Evolutionary conservation across 2,329 filamentous ascomycete species (phyloP).

Genomic region (Aspergillus ruber): DNA sequence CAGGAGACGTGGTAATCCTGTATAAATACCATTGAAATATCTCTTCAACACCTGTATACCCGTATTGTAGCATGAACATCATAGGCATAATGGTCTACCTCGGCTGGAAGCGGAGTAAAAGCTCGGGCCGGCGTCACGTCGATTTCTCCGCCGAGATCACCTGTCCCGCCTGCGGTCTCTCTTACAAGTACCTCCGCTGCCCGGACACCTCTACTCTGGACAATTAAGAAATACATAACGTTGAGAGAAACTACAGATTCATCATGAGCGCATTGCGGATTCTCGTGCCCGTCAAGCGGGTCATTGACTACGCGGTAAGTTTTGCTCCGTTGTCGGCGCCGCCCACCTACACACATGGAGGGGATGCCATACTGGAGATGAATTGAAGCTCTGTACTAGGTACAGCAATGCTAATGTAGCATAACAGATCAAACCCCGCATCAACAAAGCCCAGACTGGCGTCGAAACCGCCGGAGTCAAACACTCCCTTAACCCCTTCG

Average conservation of each 20-base stretch:
- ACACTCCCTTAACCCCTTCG: constrained; percentile 98
- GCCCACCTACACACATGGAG: neutral
- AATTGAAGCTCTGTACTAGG: too few species aligned
- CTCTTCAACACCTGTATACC: neutral
- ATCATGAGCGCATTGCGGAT: constrained; percentile 57
- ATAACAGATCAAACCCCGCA: constrained; percentile 66
- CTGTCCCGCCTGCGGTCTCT: constrained; percentile 13
- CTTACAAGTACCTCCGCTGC: neutral
- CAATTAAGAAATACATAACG: neutral
- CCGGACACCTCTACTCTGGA: neutral
- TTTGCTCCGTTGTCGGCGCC: constrained; percentile 14
- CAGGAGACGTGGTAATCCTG: constrained; percentile 61
- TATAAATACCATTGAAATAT: neutral
- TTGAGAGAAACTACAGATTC: constrained; percentile 1
- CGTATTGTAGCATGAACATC: neutral
- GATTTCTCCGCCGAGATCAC: constrained; percentile 21
- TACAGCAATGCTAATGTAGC: too few species aligned
- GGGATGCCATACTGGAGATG: neutral
- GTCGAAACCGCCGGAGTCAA: constrained; percentile 91
- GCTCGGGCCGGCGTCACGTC: constrained; percentile 22
- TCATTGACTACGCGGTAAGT: constrained; percentile 78
- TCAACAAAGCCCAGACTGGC: constrained; percentile 69
- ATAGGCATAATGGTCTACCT: constrained; percentile 13
- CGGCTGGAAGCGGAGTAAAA: constrained; percentile 22
- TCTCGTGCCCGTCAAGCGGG: constrained; percentile 74